Base-by-base conservation (phyloP, 139 green algal genomes). In the Chlorella vulgaris region DNA sequence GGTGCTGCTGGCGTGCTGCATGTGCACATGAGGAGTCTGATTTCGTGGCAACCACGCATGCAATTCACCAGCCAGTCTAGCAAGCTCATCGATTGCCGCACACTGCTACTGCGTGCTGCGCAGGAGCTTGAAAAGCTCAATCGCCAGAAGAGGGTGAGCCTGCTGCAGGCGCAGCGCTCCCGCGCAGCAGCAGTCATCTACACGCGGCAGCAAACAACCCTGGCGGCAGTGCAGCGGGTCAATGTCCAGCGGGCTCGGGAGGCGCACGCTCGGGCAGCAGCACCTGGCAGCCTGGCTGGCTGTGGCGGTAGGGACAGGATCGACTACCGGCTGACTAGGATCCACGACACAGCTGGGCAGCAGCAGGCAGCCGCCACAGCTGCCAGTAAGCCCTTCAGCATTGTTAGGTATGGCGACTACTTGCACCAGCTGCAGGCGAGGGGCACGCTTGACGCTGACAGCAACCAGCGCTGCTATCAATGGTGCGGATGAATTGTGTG, bases 121-220 rank as follows among this genome's bases (percentile, higher is more conserved):
- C 42, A 76, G 69, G 43, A 76, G 29, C 24, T 7, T 1, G 29
- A n/a, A 2, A 42, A 42, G 42, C 43, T 76, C 29, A 10, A n/a
- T n/a, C 69, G 69, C 42, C 69, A 76, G 69, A 76, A 76, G 69
- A 42, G 22, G n/a, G 29, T 31, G n/a, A 76, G 42, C 40, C 28
- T 76, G 69, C 22, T 39, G 1, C 42, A 62, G 42, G 69, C 69
- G 69, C 69, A 76, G 42, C 69, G 69, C 42, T 63, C 42, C 2
- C 42, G 69, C 2, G 42, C 42, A 0, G 69, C 69, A 19, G 42
- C 68, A 6, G 69, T 42, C 43, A 42, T 42, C 69, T 33, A 76
- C 21, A 42, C 42, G 29, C 43, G 29, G 69, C 69, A n/a, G 69
- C 69, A 40, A 42, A 19, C 10, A 19, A 19, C 42, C 26, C 15